Evolutionary conservation across 2,329 filamentous ascomycete species (phyloP).

Genomic region (Aureobasidium sp.): DNA sequence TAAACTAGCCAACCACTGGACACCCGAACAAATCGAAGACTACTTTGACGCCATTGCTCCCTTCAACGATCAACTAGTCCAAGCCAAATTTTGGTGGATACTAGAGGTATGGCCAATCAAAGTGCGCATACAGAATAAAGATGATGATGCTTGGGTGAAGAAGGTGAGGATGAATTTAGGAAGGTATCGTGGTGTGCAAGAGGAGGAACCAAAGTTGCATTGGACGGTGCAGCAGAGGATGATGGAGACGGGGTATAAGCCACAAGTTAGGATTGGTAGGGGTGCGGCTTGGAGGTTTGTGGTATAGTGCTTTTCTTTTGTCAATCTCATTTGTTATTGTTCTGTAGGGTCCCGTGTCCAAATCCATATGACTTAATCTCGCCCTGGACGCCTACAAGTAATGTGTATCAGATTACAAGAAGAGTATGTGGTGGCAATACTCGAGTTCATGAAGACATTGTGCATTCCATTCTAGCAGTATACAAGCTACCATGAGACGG

Average conservation of each 20-base stretch:
- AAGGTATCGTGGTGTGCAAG: slow-evolving; percentile 40
- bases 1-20: slow-evolving; percentile 26
- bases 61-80: slow-evolving; percentile 45
- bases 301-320: slow-evolving; percentile 20
- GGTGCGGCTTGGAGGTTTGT: slow-evolving; percentile 39
- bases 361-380: no score
- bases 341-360: no score
- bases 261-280: slow-evolving; percentile 34
- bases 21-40: slow-evolving; percentile 48
- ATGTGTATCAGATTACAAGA: no score
- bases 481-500: no score
- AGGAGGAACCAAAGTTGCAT: slow-evolving; percentile 45
- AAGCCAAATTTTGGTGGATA: slow-evolving; percentile 48
- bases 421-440: no score
- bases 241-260: slow-evolving; percentile 39
- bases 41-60: slow-evolving; percentile 47
- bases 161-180: slow-evolving; percentile 43
- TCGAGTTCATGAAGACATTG: no score
- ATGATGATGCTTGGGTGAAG: slow-evolving; percentile 42
- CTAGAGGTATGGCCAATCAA: slow-evolving; percentile 51
- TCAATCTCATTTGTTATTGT: no score
- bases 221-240: slow-evolving; percentile 48
- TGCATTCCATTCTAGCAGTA: no score
- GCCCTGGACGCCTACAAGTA: no score
- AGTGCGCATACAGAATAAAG: slow-evolving; percentile 37